Evolutionary conservation across 2,329 filamentous ascomycete genomes (phyloP), one percentile per base, ranked within the genome.

Genomic region (Parascedosporium putredinis): DNA sequence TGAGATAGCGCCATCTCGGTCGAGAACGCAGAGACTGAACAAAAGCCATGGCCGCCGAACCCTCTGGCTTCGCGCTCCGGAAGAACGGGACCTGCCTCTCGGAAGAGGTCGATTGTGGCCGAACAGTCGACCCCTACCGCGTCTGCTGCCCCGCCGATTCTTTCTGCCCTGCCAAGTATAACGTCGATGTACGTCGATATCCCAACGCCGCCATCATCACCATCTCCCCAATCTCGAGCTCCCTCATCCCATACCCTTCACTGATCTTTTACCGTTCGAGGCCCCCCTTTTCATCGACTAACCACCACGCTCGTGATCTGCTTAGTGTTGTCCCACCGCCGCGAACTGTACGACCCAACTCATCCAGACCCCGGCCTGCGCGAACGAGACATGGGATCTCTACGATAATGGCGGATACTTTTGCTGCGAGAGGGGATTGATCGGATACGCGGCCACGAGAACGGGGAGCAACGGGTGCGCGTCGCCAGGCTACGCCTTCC

Each of bases 371-470:
- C 44, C 44, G 14, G 8, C 4, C 5, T 27, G 44, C 25, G 44
- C 44, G 10, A 31, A 46, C 44, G n/a, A 31, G 8, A 33, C 24
- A n/a, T 31, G 44, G 44, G 44, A 46, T 20, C n/a, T 46, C 7
- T 46, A 31, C 44, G 44, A 46, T 16, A 46, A 46, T 20, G 24
- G 44, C 44, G 44, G 44, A 8, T 46, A 46, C 16, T 31, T 46
- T 16, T 46, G 44, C 44, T 46, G 44, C 14, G 24, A 20, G 42
- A 29, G 16, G 44, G 44, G 44, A n/a, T 29, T 46, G 24, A 10
- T 46, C 4, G 44, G 44, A 2, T 46, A 46, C 25, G 6, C 27
- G 12, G 25, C 24, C 14, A 20, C 44, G 23, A 46, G 18, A 25
- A 29, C 18, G 44, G 5, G 31, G 14, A 46, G 44, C 44, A 29